A percentile compares a stretch with the other conserved stretches of the same genome.
Evolutionary conservation across 306 rosid species (phyloP).

Genomic region (Cucurbita maxima): DNA sequence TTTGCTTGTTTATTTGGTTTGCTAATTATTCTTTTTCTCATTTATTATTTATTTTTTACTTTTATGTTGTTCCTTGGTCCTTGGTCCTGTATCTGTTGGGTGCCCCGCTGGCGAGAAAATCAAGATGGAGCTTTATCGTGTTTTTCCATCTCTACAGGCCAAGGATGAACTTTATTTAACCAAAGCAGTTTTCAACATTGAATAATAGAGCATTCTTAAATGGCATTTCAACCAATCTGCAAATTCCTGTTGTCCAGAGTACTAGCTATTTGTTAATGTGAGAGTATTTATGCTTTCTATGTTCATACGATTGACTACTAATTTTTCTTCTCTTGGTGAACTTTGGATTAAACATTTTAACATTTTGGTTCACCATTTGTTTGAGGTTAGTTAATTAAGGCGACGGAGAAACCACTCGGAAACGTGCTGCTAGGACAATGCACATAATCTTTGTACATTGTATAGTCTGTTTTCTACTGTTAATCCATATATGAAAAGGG

Average conservation of each 20-base stretch:
- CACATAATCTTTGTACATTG: neutral
- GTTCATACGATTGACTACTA: neutral
- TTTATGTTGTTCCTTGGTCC: neutral
- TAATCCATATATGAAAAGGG: neutral
- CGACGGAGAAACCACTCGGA: neutral
- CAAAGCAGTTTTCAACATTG: neutral
- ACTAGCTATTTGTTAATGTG: neutral
- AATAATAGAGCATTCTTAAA: neutral
- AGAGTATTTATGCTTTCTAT: neutral
- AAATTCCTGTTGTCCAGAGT: neutral
- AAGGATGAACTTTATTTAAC: neutral
- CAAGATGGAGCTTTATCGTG: neutral
- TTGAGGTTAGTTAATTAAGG: neutral
- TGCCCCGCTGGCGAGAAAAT: neutral
- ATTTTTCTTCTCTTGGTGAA: neutral
- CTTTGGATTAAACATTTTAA: neutral
- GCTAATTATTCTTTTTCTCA: neutral
- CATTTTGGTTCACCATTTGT: neutral
- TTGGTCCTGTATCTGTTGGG: neutral
- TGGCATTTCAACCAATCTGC: neutral
- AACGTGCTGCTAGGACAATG: neutral
- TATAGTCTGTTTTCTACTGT: neutral
- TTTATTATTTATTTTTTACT: neutral
- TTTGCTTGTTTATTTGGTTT: neutral
- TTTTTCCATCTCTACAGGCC: neutral